Evolutionary conservation across 192 early-diverging fungal species (phyloP).

Genomic region (Podila epicladia): DNA sequence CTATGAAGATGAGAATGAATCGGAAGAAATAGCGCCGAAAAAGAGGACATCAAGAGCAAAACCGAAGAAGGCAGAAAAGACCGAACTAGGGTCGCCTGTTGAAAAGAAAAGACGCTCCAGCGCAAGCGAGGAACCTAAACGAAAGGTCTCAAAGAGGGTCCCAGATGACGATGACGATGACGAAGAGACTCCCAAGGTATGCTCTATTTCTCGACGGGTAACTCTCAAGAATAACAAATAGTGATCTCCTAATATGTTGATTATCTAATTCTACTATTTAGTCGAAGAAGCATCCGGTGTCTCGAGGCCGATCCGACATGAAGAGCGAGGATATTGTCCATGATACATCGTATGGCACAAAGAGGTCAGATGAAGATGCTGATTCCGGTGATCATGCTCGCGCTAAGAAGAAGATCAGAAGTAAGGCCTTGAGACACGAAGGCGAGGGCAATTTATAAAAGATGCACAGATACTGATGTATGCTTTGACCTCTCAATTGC

Average conservation of each 20-base stretch:
- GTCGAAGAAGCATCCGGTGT: slow-evolving; percentile 5
- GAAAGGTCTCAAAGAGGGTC: slow-evolving; percentile 14
- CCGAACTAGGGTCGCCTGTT: background rate
- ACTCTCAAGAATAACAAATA: background rate
- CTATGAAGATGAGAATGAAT: slow-evolving; percentile 4
- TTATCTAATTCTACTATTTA: background rate
- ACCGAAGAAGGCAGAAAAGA: slow-evolving; percentile 4
- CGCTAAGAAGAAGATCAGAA: slow-evolving; percentile 28
- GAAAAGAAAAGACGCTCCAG: slow-evolving; percentile 42
- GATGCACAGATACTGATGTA: background rate
- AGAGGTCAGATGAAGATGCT: slow-evolving; percentile 22
- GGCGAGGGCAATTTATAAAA: background rate
- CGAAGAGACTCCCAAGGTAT: background rate
- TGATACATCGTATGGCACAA: slow-evolving; percentile 13
- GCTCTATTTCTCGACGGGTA: no score
- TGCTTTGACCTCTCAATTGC: background rate
- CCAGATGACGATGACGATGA: slow-evolving; percentile 2
- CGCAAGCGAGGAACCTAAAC: slow-evolving; percentile 25
- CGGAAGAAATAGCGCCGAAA: slow-evolving; percentile 9
- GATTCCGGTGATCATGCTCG: slow-evolving; percentile 20
- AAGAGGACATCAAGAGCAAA: slow-evolving; percentile 18
- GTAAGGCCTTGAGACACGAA: slow-evolving; percentile 1
- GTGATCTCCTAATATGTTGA: no score
- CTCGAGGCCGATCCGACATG: slow-evolving; percentile 28
- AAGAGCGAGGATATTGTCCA: slow-evolving; percentile 24